Evolutionary conservation across 345 rosid genomes (phyloP).

Genomic region (Salix purpurea): DNA sequence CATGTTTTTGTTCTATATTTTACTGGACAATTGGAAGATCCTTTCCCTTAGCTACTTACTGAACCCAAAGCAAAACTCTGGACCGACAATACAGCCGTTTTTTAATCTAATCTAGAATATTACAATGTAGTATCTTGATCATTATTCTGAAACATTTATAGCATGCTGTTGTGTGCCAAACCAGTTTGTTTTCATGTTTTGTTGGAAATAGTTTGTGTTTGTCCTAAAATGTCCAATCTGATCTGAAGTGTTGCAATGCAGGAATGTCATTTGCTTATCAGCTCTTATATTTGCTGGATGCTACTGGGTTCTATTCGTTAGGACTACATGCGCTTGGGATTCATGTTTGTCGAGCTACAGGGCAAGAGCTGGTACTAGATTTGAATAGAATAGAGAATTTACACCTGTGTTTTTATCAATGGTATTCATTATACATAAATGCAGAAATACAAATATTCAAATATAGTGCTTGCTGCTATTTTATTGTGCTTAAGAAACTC

Average conservation of each 20-base stretch:
- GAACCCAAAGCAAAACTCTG: neutral
- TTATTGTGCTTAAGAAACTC: neutral
- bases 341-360: slow-evolving; percentile 99
- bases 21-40: neutral
- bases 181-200: neutral
- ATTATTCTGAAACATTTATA: neutral
- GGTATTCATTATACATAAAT: neutral
- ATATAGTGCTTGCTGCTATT: neutral
- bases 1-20: neutral
- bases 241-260: slow-evolving; percentile 39
- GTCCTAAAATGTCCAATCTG: slow-evolving; percentile 15
- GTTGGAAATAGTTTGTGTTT: no score
- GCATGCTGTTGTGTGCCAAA: neutral
- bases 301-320: slow-evolving; percentile 87
- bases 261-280: slow-evolving; percentile 87
- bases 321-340: slow-evolving; percentile 90
- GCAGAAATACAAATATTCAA: neutral
- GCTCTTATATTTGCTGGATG: slow-evolving; percentile 87
- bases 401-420: neutral
- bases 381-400: slow-evolving; percentile 7
- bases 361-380: slow-evolving; percentile 82
- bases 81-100: neutral
- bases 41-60: neutral
- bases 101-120: neutral
- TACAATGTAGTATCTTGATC: neutral